Evolutionary conservation across 2,329 filamentous ascomycete genomes (phyloP), one percentile per base, ranked within the genome.

Genomic region (Colletotrichum acutatum): DNA sequence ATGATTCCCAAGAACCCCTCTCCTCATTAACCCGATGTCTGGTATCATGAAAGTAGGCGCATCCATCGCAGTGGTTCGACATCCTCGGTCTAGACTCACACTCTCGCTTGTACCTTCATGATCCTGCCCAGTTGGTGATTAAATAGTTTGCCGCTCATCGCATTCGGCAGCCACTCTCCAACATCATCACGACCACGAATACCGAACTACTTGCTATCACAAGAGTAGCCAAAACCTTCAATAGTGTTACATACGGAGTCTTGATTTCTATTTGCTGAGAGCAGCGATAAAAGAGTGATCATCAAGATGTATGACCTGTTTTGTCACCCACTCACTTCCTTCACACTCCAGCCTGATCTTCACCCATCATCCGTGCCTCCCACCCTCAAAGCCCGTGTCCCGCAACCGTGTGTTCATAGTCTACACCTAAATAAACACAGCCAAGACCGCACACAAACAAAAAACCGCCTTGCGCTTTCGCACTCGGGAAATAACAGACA

Each of bases 401-500:
- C 12, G 32, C 37, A 42, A 19, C 56, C 46, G 63, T 58, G 65
- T 62, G 28, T 22, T 19, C 24, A 9, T 14, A 22, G 14, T 11
- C 30, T 1, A 32, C 57, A 57, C 66, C 66, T 57, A 28, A 34
- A 28, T 34, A 32, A 37, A 11, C 11, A 58, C 16, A n/a, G 42
- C 60, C 32, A 53, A 26, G 22, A 22, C 58, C 42, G 64, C 26
- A 34, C 32, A 12, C 32, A 34, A 12, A 34, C 32, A 12, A 5
- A 34, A 30, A 49, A 42, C 37, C 37, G 32, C 26, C 42, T 58
- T 22, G 32, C n/a, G 30, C 56, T 3, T 8, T 72, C 58, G 69
- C 65, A 72, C 42, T 68, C 53, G 69, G 65, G 11, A 49, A 49
- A 49, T 16, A 42, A 42, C 0, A 34, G 37, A 42, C 2, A 42